Evolutionary conservation across 1,284 basidiomycete genomes (phyloP), one percentile per base, ranked within the genome.

Genomic region (Ceratobasidium sp.): DNA sequence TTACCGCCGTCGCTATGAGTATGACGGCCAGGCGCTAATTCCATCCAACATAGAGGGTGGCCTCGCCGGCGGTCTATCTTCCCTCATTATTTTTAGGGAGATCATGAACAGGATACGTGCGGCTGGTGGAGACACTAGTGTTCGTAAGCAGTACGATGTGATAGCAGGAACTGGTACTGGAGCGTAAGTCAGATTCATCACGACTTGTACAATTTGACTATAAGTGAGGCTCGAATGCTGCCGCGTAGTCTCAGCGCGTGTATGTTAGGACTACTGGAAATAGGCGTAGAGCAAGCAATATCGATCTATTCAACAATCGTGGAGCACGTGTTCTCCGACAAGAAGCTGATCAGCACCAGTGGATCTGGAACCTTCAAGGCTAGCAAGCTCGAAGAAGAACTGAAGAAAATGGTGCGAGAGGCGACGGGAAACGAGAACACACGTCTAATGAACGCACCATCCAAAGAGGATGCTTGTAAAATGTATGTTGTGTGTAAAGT

Each of bases 141-240:
- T 6, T 20, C 48, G 20, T 20, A 23, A 46, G 20, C 38, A 76
- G 15, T 76, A 68, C 62, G 7, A 76, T 40, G 17, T 67, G 57
- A 67, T 76, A 23, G 73, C 48, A 10, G 73, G 73, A n/a, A 23
- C 64, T 3, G 48, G 48, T 3, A 76, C 73, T 20, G 44, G 73
- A 46, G 57, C 15, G 70, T 73, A 38, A 54, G 57, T 69, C 33
- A 20, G 3, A 12, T 15, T 50, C 3, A 50, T 15, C 3, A 28
- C 13, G 10, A 9, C 1, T 12, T 26, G 26, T 33, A 9, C 2
- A 44, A 50, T 52, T 10, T 17, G 10, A 50, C n/a, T 52, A 20
- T 28, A 42, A 9, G 13, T 20, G 13, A 20, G 2, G 50, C 56
- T 26, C 33, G 20, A 50, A 50, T 50, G 20, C 13, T 13, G 48